phyloP scores from a whole-genome alignment of 2,329 filamentous ascomycete species.

The Ceratocystis lukuohia region DNA sequence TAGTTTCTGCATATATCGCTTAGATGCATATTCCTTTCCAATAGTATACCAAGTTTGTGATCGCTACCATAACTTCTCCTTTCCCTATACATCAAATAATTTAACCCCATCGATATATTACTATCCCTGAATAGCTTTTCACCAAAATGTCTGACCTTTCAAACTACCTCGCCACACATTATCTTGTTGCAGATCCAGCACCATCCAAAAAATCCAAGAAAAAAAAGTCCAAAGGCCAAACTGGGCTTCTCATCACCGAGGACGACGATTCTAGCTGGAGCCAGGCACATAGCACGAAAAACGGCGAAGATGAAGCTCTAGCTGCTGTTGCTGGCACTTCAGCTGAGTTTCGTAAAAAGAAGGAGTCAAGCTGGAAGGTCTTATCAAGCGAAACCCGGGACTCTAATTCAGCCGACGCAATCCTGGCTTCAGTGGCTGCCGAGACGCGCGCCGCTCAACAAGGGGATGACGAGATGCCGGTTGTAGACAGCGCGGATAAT shows the following conservation, averaged over 20 bases:
- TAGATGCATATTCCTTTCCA: constrained; percentile 1
- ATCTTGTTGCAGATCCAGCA: constrained; percentile 52
- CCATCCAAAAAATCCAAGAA: constrained; percentile 51
- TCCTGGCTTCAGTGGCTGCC: constrained; percentile 57
- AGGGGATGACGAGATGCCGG: constrained; percentile 38
- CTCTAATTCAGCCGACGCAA: constrained; percentile 46
- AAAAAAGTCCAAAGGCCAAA: constrained; percentile 34
- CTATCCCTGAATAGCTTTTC: background rate
- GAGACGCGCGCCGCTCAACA: constrained; percentile 44
- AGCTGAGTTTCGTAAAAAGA: constrained; percentile 57
- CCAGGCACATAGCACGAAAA: constrained; percentile 30
- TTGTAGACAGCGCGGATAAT: constrained; percentile 31
- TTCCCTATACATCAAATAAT: background rate
- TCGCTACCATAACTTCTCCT: background rate
- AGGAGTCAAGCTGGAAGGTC: constrained; percentile 69
- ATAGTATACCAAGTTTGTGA: background rate
- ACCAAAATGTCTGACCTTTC: constrained; percentile 42
- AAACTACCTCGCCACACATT: constrained; percentile 81
- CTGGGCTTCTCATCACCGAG: constrained; percentile 51
- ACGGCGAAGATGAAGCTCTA: constrained; percentile 37
- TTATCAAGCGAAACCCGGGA: constrained; percentile 41
- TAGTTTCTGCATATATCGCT: background rate
- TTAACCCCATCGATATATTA: too few relatives aligned
- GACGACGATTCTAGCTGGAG: constrained; percentile 46
- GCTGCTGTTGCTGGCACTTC: constrained; percentile 38